Base-by-base conservation (phyloP, 1,284 basidiomycete species). In the Moesziomyces aphidis region DNA sequence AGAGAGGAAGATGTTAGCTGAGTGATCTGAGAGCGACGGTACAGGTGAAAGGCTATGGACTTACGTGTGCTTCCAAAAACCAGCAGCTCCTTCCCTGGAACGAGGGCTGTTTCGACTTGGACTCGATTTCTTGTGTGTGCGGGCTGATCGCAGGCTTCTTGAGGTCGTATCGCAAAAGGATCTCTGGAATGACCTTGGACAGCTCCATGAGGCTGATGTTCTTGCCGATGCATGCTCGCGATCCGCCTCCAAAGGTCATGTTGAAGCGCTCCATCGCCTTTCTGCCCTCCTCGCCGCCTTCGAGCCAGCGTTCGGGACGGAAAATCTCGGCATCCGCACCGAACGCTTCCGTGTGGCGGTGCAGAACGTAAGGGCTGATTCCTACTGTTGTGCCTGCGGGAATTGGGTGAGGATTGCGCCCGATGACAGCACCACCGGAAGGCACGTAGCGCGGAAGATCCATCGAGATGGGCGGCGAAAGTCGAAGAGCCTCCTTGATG, bases 381-480 rank as follows among this genome's bases (percentile, higher is more conserved):
- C 81, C 77, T 19, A 83, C 80, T 5, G 73, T 76, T 2, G 74
- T 79, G 21, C 81, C 81, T 3, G 52, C 69, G 3, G 83, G 73
- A 17, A 84, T 69, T 5, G 55, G 50, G 22, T 63, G 61, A 4
- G 50, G 53, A 51, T 68, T 77, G 19, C 50, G 69, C 15, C 82
- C 82, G 26, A 73, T 76, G 9, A 85, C 49, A 0, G 78, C 68
- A 4, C 69, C 78, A 22, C 76, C 83, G 0, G 50, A 28, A 0
- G 83, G 81, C 2, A 80, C 73, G 43, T 79, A 69, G 24, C 83
- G 76, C 11, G 79, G 83, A 3, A 85, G 60, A 19, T 76, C 74
- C 73, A 80, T 77, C 11, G 77, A 76, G 24, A 84, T 82, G 17
- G 83, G 79, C 3, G 83, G 83, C 24, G 83, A 81, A 2, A 85